phyloP scores from a whole-genome alignment of 1,139 yeast species.

The Debaryomyces fabryi region DNA sequence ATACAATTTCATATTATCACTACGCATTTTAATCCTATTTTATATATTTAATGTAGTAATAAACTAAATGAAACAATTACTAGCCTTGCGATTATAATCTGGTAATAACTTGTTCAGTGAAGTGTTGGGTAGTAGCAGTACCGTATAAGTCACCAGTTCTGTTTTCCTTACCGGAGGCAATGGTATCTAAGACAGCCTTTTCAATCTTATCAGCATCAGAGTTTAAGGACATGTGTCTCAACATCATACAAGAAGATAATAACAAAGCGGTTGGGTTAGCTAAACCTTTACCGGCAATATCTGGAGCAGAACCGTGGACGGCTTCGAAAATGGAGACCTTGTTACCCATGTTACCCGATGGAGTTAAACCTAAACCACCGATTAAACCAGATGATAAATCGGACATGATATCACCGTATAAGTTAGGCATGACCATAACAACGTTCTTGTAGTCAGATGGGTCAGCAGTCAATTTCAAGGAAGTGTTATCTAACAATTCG shows the following conservation, averaged over 20 bases:
- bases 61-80: conserved; percentile 2
- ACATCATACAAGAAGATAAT: conserved; percentile 97
- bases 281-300: conserved; percentile 95
- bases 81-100: conserved; percentile 36
- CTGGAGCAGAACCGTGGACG: conserved; percentile 99
- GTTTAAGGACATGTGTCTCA: conserved; percentile 93
- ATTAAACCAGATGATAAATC: conserved; percentile 96
- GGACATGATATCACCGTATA: conserved; percentile 98
- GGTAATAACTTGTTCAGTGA: conserved; percentile 69
- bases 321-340: conserved; percentile 97
- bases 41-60: conserved; percentile 8
- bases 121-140: conserved; percentile 81
- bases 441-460: conserved; percentile 77
- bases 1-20: not conserved
- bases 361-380: conserved; percentile 98
- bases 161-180: conserved; percentile 89
- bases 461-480: conserved; percentile 85
- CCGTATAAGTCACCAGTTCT: conserved; percentile 98
- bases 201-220: conserved; percentile 82
- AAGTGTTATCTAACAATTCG: conserved; percentile 94
- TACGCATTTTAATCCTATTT: not conserved
- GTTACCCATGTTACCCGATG: conserved; percentile 99
- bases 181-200: conserved; percentile 85
- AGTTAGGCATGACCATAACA: conserved; percentile 99
- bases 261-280: conserved; percentile 98